Base-by-base conservation (phyloP, 352 stramenopile species). In the Phytopythium helicoides region DNA sequence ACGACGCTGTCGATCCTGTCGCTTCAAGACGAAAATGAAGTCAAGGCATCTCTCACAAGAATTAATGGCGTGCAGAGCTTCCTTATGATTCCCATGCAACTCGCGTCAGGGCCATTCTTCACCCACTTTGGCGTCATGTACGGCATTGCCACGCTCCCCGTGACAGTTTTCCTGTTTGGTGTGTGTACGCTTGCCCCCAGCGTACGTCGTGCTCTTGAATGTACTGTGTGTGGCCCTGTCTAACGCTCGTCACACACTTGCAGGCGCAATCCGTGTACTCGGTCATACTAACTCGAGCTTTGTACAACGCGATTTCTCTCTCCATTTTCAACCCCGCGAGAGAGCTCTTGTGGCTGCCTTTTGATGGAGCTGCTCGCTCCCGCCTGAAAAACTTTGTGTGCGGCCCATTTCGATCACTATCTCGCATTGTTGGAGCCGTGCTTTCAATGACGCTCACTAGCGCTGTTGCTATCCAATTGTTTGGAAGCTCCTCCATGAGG, bases 121-220 rank as follows among this genome's bases (percentile, higher is more conserved):
- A 89, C 79, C 19, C 82, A 76, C 25, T 93, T 93, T 63, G 84
- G 84, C 25, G 84, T 92, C 44, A 91, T 94, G 81, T 90, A 92
- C 52, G 84, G 81, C 8, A 91, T 94, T 46, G 73, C 66, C 2
- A 64, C 83, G 58, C 66, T 94, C 6, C 85, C 85, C 0, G 58
- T 89, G 9, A 73, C 76, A 0, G 76, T 93, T 6, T 77, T 94
- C 25, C 52, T 90, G 18, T 94, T 92, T 62, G 81, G 81, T 5
- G 59, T 59, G 2, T 77, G 80, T 5, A 87, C 78, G 9, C 86
- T 80, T 25, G 41, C 70, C 36, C 87, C 82, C 0, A 84, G 60
- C 47, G 74, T 88, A 54, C 52, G 65, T 69, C 16, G 26, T 8
- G 14, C 28, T 26, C 18, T 22, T 19, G 38, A 4, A 45, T 54